phyloP scores from a whole-genome alignment of 306 rosid genomes.

The Casuarina equisetifolia region DNA sequence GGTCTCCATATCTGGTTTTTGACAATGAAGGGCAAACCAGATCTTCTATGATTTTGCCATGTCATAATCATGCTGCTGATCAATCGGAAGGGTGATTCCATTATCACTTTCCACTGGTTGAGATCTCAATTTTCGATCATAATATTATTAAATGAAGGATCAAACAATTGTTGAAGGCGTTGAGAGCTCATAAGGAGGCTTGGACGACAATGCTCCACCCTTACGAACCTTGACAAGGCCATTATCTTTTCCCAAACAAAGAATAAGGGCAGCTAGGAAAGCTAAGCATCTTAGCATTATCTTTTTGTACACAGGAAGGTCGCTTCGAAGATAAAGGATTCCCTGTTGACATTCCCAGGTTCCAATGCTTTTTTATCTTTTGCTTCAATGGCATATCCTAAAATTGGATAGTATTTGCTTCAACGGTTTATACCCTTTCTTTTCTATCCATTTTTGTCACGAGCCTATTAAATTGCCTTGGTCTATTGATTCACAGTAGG shows the following conservation, averaged over 20 bases:
- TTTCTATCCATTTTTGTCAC: no score
- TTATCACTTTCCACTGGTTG: no score
- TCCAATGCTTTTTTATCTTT: neutral
- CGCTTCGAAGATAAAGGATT: slow-evolving; percentile 1
- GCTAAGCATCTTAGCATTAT: slow-evolving; percentile 31
- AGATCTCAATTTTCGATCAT: no score
- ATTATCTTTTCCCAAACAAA: slow-evolving; percentile 3
- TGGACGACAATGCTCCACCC: neutral
- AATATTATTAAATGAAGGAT: no score
- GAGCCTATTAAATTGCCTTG: no score
- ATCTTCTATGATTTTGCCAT: neutral
- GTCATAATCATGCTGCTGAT: neutral
- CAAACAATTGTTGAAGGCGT: no score
- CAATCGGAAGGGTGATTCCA: neutral
- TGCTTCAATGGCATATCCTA: slow-evolving; percentile 8
- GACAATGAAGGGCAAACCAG: slow-evolving; percentile 15
- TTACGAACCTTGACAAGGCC: slow-evolving; percentile 7
- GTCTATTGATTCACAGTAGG: no score
- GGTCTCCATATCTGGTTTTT: slow-evolving; percentile 19
- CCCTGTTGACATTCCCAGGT: slow-evolving; percentile 26
- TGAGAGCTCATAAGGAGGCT: no score
- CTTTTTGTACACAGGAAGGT: slow-evolving; percentile 4
- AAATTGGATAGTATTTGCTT: slow-evolving; percentile 1
- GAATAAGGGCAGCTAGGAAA: slow-evolving; percentile 16
- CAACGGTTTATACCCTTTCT: neutral